phyloP scores from a whole-genome alignment of 2,329 filamentous ascomycete genomes.

The Neonectria faginata region DNA sequence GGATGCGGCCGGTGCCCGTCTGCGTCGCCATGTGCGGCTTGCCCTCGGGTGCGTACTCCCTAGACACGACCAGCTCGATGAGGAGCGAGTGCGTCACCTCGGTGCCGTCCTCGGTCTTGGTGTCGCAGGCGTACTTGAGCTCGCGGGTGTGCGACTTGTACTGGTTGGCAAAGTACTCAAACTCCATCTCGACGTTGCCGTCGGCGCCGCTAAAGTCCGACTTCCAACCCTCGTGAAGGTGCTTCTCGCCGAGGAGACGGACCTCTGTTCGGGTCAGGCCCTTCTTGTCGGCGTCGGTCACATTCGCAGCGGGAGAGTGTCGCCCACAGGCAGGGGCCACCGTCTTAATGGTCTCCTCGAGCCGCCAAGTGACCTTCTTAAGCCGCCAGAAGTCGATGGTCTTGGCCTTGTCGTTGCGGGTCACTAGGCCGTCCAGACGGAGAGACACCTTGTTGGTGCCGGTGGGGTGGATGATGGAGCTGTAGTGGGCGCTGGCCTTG shows the following conservation, averaged over 20 bases:
- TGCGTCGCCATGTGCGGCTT: constrained; percentile 78
- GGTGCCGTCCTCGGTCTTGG: constrained; percentile 79
- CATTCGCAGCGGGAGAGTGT: constrained; percentile 70
- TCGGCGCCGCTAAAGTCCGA: constrained; percentile 66
- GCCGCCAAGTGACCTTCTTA: constrained; percentile 90
- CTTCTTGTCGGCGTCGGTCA: constrained; percentile 60
- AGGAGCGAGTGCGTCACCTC: constrained; percentile 87
- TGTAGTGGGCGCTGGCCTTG: constrained; percentile 84
- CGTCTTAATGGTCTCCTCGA: constrained; percentile 87
- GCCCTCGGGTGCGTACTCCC: constrained; percentile 84
- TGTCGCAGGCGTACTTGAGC: constrained; percentile 78
- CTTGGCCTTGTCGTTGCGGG: constrained; percentile 73
- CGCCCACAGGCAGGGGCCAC: constrained; percentile 83
- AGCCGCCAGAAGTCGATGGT: constrained; percentile 87
- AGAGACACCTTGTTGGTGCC: constrained; percentile 83
- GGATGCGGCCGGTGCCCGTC: constrained; percentile 88
- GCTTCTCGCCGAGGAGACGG: constrained; percentile 82
- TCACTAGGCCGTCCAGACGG: constrained; percentile 87
- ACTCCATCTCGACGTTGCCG: constrained; percentile 79
- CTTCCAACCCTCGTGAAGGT: constrained; percentile 92
- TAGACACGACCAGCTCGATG: constrained; percentile 92
- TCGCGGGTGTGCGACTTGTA: constrained; percentile 60
- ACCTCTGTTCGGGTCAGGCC: constrained; percentile 79
- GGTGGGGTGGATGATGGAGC: constrained; percentile 86
- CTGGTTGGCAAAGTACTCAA: constrained; percentile 68